A percentile compares a stretch with the other conserved stretches of the same genome.
Conservation (phyloP, 2,329 filamentous ascomycete species). For the Sphaerulina vaccinii region DNA sequence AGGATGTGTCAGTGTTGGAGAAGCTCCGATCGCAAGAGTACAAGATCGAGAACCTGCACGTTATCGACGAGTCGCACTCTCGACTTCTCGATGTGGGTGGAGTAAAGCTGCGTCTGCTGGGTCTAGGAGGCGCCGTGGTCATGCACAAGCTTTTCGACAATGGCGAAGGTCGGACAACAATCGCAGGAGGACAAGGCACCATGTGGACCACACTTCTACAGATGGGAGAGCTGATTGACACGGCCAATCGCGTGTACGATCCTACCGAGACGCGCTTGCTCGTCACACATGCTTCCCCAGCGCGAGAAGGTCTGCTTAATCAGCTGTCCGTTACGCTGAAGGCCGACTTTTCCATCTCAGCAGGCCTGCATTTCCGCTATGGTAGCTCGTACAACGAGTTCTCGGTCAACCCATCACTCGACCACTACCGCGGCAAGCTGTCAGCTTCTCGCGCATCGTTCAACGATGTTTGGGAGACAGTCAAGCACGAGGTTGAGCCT, state of each 20-base stretch:
- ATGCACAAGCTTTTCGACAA: conserved; percentile 99
- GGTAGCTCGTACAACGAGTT: conserved; percentile 99
- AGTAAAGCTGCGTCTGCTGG: conserved; percentile 90
- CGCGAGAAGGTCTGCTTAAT: conserved; percentile 92
- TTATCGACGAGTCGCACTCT: conserved; percentile 96
- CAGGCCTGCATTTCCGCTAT: conserved; percentile 96
- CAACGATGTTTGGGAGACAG: conserved; percentile 99
- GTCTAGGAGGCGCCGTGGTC: conserved; percentile 91
- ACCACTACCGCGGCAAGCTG: conserved; percentile 97
- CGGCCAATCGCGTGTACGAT: conserved; percentile 96
- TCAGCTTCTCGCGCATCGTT: conserved; percentile 97
- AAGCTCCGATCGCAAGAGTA: conserved; percentile 98
- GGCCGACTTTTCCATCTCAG: conserved; percentile 96
- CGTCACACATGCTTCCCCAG: conserved; percentile 93
- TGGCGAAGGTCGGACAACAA: conserved; percentile 94
- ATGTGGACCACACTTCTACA: conserved; percentile 99
- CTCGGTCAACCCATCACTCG: conserved; percentile 94
- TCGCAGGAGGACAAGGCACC: conserved; percentile 94
- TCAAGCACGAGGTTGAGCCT: conserved; percentile 91
- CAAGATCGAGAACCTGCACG: conserved; percentile 94
- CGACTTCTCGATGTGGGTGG: conserved; percentile 92
- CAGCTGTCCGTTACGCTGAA: conserved; percentile 97
- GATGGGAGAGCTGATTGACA: conserved; percentile 97
- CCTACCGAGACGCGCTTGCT: conserved; percentile 96
- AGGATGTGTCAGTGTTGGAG: conserved; percentile 95